Conservation (phyloP, 2,329 filamentous ascomycete genomes). For the Helotiales sp. region DNA sequence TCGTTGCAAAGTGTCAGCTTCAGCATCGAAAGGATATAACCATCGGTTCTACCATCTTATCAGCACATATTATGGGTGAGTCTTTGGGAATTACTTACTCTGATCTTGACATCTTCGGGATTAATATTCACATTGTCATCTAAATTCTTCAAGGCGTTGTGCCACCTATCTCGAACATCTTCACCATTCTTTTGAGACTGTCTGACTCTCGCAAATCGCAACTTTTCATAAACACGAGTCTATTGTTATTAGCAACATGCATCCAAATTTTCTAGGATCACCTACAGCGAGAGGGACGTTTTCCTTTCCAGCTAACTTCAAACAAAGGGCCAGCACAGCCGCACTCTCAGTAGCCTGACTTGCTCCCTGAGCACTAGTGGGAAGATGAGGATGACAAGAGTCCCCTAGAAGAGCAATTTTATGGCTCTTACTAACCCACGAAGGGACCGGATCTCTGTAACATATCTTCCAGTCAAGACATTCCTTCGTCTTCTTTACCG, state of each 20-base stretch:
- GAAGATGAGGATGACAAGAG: constrained; percentile 59
- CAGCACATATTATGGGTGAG: not conserved
- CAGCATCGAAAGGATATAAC: constrained; percentile 53
- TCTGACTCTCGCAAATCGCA: constrained; percentile 48
- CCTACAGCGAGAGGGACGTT: constrained; percentile 48
- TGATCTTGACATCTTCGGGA: constrained; percentile 52
- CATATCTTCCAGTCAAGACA: constrained; percentile 61
- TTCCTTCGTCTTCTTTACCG: constrained; percentile 51
- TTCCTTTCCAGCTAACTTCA: constrained; percentile 50
- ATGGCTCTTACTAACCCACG: constrained; percentile 56
- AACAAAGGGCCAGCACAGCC: constrained; percentile 51
- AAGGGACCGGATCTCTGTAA: constrained; percentile 57
- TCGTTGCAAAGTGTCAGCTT: constrained; percentile 49
- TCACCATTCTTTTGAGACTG: constrained; percentile 51
- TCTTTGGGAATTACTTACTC: constrained; percentile 25
- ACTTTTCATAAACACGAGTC: constrained; percentile 51
- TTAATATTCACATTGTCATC: constrained; percentile 51
- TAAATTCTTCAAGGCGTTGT: constrained; percentile 49
- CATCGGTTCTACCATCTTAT: constrained; percentile 47
- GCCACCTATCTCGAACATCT: constrained; percentile 51
- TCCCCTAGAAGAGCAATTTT: constrained; percentile 58
- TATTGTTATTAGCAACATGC: constrained; percentile 25
- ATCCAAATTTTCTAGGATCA: not conserved
- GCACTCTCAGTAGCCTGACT: constrained; percentile 60
- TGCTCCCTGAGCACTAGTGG: constrained; percentile 58